Base-by-base conservation (phyloP, 176 grass and related monocot species). In the sorghum (Sorghum bicolor) region DNA sequence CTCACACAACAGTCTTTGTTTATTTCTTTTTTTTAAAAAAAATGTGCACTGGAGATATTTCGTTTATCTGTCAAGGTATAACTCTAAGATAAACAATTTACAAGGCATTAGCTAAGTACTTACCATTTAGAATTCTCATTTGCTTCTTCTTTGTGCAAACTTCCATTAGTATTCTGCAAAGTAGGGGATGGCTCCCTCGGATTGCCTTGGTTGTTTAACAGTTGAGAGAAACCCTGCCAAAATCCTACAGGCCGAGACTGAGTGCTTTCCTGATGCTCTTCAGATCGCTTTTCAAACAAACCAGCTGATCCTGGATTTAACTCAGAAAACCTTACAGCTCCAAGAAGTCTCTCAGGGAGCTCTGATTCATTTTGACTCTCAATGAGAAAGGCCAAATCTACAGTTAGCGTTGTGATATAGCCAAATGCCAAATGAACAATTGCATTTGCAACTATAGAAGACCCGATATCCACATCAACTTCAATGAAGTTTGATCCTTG, bases 381-480 rank as follows among this genome's bases (percentile, higher is more conserved):
- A 0, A 98, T 90, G 53, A 98, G 89, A 74, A 98, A 98, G 68
- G 93, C 93, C 79, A 98, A 83, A 86, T 98, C 96, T 77, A 95
- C 77, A 41, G 93, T 98, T 82, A 98, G 26, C 2, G 85, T 92
- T 73, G 89, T 85, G 13, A 98, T 40, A 31, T 94, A 98, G 69
- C 96, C 93, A 90, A 98, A 95, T 15, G 93, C 96, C 69, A 98
- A 88, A 87, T 95, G 96, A 43, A 98, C 87, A 70, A 98, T 95
- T 65, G 96, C 96, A 80, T 98, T 98, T 63, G 93, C 96, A 67
- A 98, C 89, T 78, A 98, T 95, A 39, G 93, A 93, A 70, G 96
- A 95, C 68, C 93, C 96, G 20, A 98, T 85, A 90, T 98, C 96
- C 83, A 98, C 93, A 87, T 98, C 93, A 44, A 95, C 65, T 91